Base-by-base conservation (phyloP, 345 rosid genomes). In the Brassica napus region DNA sequence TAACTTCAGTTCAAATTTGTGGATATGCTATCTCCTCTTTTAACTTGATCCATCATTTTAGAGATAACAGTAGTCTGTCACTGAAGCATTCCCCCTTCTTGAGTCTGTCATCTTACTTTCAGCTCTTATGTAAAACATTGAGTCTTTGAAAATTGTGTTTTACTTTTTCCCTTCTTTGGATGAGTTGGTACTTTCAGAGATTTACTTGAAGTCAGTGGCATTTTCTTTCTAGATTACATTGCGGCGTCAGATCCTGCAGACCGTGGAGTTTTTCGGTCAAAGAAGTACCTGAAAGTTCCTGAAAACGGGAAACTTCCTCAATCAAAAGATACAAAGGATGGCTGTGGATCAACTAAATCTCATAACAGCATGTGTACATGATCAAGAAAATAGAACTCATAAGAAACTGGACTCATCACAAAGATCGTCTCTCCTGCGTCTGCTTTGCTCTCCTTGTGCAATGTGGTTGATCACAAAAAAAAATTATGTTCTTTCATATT, bases 231-330 rank as follows among this genome's bases (percentile, higher is more conserved):
- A 90, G 94, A 88, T 92, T 80, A 78, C 83, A 10, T 87, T 78
- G 96, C 96, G 4, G 94, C 92, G 5, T 86, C 97, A 15, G 94
- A 12, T 86, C 97, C 92, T 77, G 96, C 92, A 14, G 94, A 90
- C 71, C 81, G 86, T 3, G 96, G 94, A 79, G 94, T 90, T 74
- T 90, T 89, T 58, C 83, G 81, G 79, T 92, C 94, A n/a, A 90
- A 89, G 76, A 92, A 95, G 84, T 91, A 93, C 80, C 86, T 95
- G 57, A 85, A 87, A 18, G 71, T 88, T 79, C 89, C 85, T 21
- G 87, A 86, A 61, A 75, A 78, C 67, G 86, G 69, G 47, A 91
- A 95, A 69, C 74, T 58, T 62, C 65, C 79, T 76, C 83, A 61
- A 9, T 79, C 75, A 65, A 88, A 89, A 68, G 89, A 80, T 70